Conservation (phyloP, 208 protist genomes). For the Cochliopodium minus region DNA sequence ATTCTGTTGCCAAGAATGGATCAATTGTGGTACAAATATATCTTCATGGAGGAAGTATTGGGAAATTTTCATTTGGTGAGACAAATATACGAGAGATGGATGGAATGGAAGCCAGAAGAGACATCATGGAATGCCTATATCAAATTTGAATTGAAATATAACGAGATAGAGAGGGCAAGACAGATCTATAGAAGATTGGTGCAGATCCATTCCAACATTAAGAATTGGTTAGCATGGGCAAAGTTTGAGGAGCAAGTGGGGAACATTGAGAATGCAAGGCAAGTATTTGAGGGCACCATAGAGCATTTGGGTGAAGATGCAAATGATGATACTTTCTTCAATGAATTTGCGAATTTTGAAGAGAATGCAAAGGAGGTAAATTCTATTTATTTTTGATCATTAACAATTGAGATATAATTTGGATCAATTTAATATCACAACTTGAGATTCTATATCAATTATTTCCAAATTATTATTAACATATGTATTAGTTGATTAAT, state of each 20-base stretch:
- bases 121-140: slow-evolving; percentile 73
- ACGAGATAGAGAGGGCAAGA: slow-evolving; percentile 19
- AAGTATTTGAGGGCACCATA: slow-evolving; percentile 16
- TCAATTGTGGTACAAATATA: slow-evolving; percentile 87
- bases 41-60: slow-evolving; percentile 70
- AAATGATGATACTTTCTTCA: slow-evolving; percentile 37
- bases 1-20: slow-evolving; percentile 69
- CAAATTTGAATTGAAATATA: slow-evolving; percentile 58
- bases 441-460: too few relatives aligned
- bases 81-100: slow-evolving; percentile 83
- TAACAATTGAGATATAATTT: too few relatives aligned
- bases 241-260: slow-evolving; percentile 50
- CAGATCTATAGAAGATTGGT: slow-evolving; percentile 31
- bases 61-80: slow-evolving; percentile 59
- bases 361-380: slow-evolving; percentile 37
- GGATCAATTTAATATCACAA: too few relatives aligned
- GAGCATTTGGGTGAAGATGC: slow-evolving; percentile 20
- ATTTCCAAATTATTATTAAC: too few relatives aligned
- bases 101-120: slow-evolving; percentile 62
- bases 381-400: too few relatives aligned
- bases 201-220: slow-evolving; percentile 36
- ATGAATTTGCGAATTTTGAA: slow-evolving; percentile 65
- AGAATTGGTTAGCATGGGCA: slow-evolving; percentile 62
- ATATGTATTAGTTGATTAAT: too few relatives aligned
- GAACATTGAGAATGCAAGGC: slow-evolving; percentile 18